Base-by-base conservation (phyloP, 257 asterid genomes). In the Coffea eugenioides region DNA sequence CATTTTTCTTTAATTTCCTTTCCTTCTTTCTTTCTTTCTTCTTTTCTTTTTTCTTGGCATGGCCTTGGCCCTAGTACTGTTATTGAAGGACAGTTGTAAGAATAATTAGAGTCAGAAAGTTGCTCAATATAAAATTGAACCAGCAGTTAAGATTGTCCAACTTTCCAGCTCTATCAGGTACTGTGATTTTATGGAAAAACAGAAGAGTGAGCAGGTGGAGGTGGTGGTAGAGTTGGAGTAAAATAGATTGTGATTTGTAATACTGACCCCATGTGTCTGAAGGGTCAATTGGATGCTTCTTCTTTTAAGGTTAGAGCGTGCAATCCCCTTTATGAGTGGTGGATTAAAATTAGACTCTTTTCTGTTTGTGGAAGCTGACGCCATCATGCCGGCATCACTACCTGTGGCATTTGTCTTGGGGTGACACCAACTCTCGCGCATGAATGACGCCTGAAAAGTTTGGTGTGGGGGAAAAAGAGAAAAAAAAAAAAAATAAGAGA, bases 261-360 rank as follows among this genome's bases (percentile, higher is more conserved):
- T 6, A 52, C 62, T 73, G 82, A 68, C 77, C 82, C 66, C 61
- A 67, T 52, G 57, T 59, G 36, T 34, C 16, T 51, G 18, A 41
- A 68, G 57, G 61, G 81, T 69, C 69, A 69, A 78, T 45, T 77
- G 71, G 82, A 71, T 66, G n/a, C 76, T 45, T 77, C 73, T 73
- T 73, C 69, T 71, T 45, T 46, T 46, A 46, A 27, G 71, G 65
- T 62, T 64, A 74, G 59, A 75, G 78, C 51, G 59, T 71, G 79
- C 74, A 0, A 52, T 16, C 2, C 43, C 78, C 34, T 69, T 77
- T 62, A 61, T 80, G 61, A 80, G 83, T 51, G 48, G 45, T 48
- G 39, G 34, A 27, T n/a, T 27, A n/a, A 71, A 1, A 48, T 25
- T 11, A 51, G 49, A 41, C 70, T 39, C 15, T 18, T 15, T 15